Evolutionary conservation across 306 rosid genomes (phyloP).

Genomic region (Castanopsis chinensis): DNA sequence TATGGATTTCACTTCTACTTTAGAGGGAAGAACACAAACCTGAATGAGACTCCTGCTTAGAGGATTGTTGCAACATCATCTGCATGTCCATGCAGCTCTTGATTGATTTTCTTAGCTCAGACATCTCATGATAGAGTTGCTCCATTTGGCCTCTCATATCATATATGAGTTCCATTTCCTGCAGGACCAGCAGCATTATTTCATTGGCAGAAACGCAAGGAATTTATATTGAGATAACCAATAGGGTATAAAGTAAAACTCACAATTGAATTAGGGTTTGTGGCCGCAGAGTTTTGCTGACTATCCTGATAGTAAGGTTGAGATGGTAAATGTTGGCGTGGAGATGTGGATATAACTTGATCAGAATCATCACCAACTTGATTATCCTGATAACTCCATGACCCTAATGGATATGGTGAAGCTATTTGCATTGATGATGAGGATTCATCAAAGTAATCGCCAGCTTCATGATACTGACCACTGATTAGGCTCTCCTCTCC

Average conservation of each 20-base stretch:
- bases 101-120: slow-evolving; percentile 69
- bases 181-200: background rate
- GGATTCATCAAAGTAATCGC: slow-evolving; percentile 46
- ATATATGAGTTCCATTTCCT: slow-evolving; percentile 80
- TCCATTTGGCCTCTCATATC: slow-evolving; percentile 76
- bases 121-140: slow-evolving; percentile 68
- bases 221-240: background rate
- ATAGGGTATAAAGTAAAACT: slow-evolving; percentile 13
- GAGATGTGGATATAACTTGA: slow-evolving; percentile 41
- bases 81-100: slow-evolving; percentile 81
- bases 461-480: slow-evolving; percentile 42
- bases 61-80: slow-evolving; percentile 52
- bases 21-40: slow-evolving; percentile 30
- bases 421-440: slow-evolving; percentile 35
- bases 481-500: slow-evolving; percentile 33
- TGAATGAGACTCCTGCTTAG: slow-evolving; percentile 48
- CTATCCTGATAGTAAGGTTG: slow-evolving; percentile 24
- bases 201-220: background rate
- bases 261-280: slow-evolving; percentile 49
- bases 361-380: slow-evolving; percentile 61
- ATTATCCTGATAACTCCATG: slow-evolving; percentile 73
- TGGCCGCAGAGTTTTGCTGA: slow-evolving; percentile 33
- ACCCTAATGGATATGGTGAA: slow-evolving; percentile 38
- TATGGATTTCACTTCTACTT: background rate
- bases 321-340: slow-evolving; percentile 41